Percentiles rank a stretch among this genome's conserved stretches.
Conservation (phyloP, 495 filamentous ascomycete species). For the Friedmanniomyces simplex region DNA sequence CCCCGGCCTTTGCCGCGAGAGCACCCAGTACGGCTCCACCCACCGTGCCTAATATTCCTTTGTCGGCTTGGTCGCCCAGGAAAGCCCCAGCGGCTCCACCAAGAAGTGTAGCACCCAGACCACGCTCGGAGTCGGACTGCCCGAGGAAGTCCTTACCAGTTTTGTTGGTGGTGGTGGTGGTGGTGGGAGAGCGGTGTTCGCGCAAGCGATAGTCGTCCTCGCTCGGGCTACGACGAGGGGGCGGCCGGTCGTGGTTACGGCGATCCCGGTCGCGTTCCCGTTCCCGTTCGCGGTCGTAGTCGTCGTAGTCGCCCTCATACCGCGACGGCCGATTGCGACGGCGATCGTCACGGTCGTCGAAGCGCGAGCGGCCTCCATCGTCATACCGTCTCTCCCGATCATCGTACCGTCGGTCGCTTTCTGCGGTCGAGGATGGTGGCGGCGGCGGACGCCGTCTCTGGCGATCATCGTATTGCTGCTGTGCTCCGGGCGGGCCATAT, state of each 20-base stretch:
- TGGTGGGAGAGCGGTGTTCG: not conserved
- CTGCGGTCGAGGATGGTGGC: not conserved
- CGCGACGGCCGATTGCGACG: not conserved
- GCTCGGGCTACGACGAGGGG: not conserved
- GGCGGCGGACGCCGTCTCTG: not conserved
- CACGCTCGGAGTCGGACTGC: conserved; percentile 6
- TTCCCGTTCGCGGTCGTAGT: not conserved
- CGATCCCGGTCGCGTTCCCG: not conserved
- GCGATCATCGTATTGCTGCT: not conserved
- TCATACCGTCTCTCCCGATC: not conserved
- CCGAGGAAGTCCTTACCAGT: conserved; percentile 6
- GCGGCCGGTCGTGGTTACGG: not conserved
- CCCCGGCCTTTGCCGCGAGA: conserved; percentile 2
- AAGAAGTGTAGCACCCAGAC: conserved; percentile 9
- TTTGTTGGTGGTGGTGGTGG: not conserved
- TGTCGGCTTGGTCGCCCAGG: conserved; percentile 11
- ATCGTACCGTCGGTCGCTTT: not conserved
- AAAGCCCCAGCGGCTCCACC: conserved; percentile 13
- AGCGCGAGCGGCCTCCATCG: conserved; percentile 1
- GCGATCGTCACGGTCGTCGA: conserved; percentile 4
- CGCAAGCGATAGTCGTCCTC: not conserved
- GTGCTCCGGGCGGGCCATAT: conserved; percentile 2
- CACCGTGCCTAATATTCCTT: conserved; percentile 3
- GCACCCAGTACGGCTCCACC: conserved; percentile 11
- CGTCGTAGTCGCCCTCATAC: not conserved